A percentile compares a stretch with the other conserved stretches of the same genome.
phyloP scores from a whole-genome alignment of 192 early-diverging fungal genomes.

The Linnemannia elongata region DNA sequence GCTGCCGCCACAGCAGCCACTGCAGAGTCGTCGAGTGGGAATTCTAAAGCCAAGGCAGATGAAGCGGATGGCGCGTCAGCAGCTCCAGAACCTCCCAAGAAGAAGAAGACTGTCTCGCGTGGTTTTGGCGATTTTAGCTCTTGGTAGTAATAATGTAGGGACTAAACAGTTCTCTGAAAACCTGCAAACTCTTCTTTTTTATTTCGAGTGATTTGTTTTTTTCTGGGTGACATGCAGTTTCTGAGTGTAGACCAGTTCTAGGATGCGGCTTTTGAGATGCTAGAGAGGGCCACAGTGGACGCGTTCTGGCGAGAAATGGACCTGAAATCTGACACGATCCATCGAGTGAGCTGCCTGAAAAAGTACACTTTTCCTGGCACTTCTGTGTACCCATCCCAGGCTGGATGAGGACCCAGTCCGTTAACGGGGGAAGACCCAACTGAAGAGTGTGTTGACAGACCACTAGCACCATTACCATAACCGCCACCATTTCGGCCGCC shows the following conservation, averaged over 20 bases:
- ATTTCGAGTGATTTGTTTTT: conserved; percentile 7
- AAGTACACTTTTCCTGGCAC: conserved; percentile 43
- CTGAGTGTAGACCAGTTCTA: not conserved
- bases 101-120: conserved; percentile 47
- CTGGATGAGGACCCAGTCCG: conserved; percentile 38
- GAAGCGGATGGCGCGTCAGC: conserved; percentile 1
- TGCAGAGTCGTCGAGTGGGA: conserved; percentile 21
- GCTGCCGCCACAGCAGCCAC: conserved; percentile 21
- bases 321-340: conserved; percentile 40
- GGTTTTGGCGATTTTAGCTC: conserved; percentile 64
- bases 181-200: not conserved
- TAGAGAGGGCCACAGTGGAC: not conserved
- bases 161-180: not conserved
- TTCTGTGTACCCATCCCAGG: conserved; percentile 49
- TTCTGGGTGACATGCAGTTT: not conserved
- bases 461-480: not conserved
- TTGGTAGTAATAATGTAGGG: conserved; percentile 35
- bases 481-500: not conserved
- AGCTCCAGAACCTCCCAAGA: conserved; percentile 24
- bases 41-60: conserved; percentile 9
- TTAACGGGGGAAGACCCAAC: not conserved
- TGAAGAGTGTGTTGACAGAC: not conserved
- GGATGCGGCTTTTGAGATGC: not conserved
- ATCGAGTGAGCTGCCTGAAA: conserved; percentile 49
- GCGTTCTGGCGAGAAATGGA: conserved; percentile 17